These are phyloP conservation scores for Phoenix roebelenii DNA, from an alignment of 176 grass and related monocot genomes.

Conservation along the genomic window DNA sequence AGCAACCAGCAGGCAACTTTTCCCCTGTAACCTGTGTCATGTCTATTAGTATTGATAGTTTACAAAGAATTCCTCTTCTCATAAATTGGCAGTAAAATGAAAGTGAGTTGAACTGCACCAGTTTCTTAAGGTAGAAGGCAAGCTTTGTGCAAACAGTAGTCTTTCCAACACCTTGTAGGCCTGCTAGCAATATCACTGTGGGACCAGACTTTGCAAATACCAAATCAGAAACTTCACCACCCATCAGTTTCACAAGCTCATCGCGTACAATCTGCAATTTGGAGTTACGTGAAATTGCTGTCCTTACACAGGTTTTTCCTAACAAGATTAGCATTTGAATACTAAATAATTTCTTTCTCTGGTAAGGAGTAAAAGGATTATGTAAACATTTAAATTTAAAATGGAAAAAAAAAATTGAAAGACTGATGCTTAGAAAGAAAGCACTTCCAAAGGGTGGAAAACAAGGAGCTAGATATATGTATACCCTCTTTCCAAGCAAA, in stretches of 20 bases:
- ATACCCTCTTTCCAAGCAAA: too few relatives aligned
- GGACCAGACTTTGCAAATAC: conserved; percentile 63
- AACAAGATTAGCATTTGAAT: too few relatives aligned
- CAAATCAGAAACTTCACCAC: conserved; percentile 82
- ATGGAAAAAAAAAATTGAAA: too few relatives aligned
- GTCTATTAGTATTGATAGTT: conserved; percentile 32
- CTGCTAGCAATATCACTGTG: conserved; percentile 78
- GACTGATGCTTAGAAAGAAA: too few relatives aligned
- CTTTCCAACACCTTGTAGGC: conserved; percentile 93
- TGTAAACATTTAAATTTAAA: too few relatives aligned
- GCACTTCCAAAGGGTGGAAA: too few relatives aligned
- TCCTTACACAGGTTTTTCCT: too few relatives aligned
- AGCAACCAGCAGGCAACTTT: conserved; percentile 91
- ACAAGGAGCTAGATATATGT: too few relatives aligned
- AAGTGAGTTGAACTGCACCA: conserved; percentile 38
- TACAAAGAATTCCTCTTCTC: conserved; percentile 12
- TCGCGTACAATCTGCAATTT: conserved; percentile 65
- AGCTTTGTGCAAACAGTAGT: conserved; percentile 94
- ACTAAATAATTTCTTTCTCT: too few relatives aligned
- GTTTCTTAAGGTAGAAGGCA: conserved; percentile 82
- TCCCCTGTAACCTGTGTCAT: conserved; percentile 61
- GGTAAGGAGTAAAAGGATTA: too few relatives aligned
- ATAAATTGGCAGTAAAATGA: conserved; percentile 13
- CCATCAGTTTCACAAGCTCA: conserved; percentile 92
- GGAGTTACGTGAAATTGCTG: conserved; percentile 3